A percentile compares a stretch with the other conserved stretches of the same genome.
phyloP scores from a whole-genome alignment of 2,329 filamentous ascomycete genomes.

The Ceratocystis alfenasii region DNA sequence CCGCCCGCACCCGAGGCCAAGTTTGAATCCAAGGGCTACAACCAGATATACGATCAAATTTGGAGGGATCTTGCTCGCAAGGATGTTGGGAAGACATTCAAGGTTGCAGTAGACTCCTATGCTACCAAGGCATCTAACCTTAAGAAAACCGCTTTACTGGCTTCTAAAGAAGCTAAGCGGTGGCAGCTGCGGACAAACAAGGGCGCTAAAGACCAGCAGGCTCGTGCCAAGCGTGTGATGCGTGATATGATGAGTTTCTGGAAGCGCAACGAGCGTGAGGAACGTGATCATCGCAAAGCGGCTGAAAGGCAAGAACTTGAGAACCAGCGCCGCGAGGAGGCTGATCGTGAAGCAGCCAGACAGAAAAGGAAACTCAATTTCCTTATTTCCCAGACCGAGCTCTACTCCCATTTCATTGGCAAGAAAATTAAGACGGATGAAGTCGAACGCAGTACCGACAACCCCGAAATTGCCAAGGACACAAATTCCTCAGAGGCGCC shows the following conservation, averaged over 20 bases:
- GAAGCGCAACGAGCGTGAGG: constrained; percentile 97
- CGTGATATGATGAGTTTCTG: constrained; percentile 99
- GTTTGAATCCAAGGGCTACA: constrained; percentile 84
- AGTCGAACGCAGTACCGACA: constrained; percentile 79
- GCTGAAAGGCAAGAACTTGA: constrained; percentile 94
- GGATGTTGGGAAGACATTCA: constrained; percentile 83
- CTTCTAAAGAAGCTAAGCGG: constrained; percentile 90
- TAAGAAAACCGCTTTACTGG: constrained; percentile 92
- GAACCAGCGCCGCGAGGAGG: constrained; percentile 91
- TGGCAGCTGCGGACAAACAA: constrained; percentile 99
- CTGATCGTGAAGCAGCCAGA: constrained; percentile 89
- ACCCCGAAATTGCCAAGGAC: constrained; percentile 54
- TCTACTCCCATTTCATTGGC: constrained; percentile 98
- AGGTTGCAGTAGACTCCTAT: constrained; percentile 75
- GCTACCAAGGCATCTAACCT: constrained; percentile 86
- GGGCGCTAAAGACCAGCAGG: constrained; percentile 94
- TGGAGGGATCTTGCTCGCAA: constrained; percentile 90
- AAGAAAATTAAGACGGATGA: constrained; percentile 98
- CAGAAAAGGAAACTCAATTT: constrained; percentile 99
- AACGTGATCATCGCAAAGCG: constrained; percentile 84
- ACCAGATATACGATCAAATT: constrained; percentile 95
- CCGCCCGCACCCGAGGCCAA: constrained; percentile 46
- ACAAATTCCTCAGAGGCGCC: constrained; percentile 35
- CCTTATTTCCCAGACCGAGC: constrained; percentile 93
- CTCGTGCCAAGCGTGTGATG: constrained; percentile 94